Base-by-base conservation (phyloP, 139 green algal species). In the Pycnococcus provasolii region DNA sequence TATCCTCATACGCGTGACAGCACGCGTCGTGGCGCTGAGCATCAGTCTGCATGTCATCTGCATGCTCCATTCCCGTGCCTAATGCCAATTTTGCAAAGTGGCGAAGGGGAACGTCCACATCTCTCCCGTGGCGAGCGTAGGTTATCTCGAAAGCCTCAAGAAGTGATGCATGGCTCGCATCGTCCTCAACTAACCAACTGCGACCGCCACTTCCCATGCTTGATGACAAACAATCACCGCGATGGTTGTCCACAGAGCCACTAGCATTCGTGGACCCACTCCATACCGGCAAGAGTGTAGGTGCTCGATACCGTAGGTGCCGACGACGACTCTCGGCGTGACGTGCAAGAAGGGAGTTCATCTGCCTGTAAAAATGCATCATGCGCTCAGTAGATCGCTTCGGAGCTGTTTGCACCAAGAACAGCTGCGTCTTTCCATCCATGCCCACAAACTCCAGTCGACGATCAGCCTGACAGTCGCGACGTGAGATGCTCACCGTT, bases 141-240 rank as follows among this genome's bases (percentile, higher is more conserved):
- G 95, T 88, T 53, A 90, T 81, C 53, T 97, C 91, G 67, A 96
- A 97, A 0, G 88, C 92, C 62, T 97, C 91, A 2, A 79, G 74
- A 65, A 91, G 93, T 1, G 79, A 87, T 66, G 71, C 85, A 74
- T 86, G 87, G 71, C 71, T 84, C 8, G 82, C 73, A 58, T 96
- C 87, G 68, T 99, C 92, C 79, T 97, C 92, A 62, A 97, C 26
- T 26, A 26, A 26, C 26, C 26, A 26, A 26, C 26, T 26, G 26
- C 26, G 26, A 26, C 26, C 26, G 26, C 26, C 26, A 26, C 26
- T 26, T 26, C 26, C 26, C 26, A 26, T 26, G 26, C 26, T 26
- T 26, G 26, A 26, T 26, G 26, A 26, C 26, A 26, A 26, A 26
- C 26, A 26, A 26, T 26, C 26, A 26, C 26, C 26, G 26, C 26